These are phyloP conservation scores for Asterophora lycoperdoides DNA, from an alignment of 768 basidiomycete species.

Conservation along the genomic window DNA sequence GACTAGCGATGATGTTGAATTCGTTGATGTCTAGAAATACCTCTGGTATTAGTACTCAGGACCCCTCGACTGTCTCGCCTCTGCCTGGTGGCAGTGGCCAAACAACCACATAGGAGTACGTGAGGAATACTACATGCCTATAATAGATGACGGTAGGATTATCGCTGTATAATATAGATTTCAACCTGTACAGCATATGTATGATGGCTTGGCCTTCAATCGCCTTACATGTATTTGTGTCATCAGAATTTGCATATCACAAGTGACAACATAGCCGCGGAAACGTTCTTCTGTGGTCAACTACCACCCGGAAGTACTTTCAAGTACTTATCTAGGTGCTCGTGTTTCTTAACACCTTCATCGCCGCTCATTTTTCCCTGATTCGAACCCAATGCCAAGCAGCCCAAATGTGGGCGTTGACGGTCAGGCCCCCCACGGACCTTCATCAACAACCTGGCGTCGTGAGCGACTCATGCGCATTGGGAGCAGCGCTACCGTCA, in stretches of 20 bases:
- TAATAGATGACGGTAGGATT: not conserved
- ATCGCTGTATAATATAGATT: slow-evolving; percentile 1
- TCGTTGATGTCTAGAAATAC: slow-evolving; percentile 54
- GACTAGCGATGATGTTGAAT: slow-evolving; percentile 66
- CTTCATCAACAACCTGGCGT: slow-evolving; percentile 57
- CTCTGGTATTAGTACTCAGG: not conserved
- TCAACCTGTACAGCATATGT: not conserved
- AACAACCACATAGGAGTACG: not conserved
- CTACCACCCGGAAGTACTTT: not conserved
- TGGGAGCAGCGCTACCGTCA: slow-evolving; percentile 32
- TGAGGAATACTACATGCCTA: not conserved
- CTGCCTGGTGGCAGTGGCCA: not conserved
- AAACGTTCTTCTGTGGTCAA: not conserved
- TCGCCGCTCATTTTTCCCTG: not conserved
- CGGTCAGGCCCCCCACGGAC: slow-evolving; percentile 30
- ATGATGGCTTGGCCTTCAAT: not conserved
- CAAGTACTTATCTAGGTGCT: not conserved
- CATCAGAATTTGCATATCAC: no score
- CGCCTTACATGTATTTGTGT: not conserved
- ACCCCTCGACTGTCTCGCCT: not conserved
- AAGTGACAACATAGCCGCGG: not conserved
- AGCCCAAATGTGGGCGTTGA: slow-evolving; percentile 1
- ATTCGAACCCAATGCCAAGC: slow-evolving; percentile 4
- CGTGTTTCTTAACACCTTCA: not conserved
- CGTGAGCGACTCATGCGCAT: slow-evolving; percentile 57